Evolutionary conservation across 23 red algal species (phyloP), one percentile per base, ranked within the genome.

Genomic region (Gracilaria gracilis): DNA sequence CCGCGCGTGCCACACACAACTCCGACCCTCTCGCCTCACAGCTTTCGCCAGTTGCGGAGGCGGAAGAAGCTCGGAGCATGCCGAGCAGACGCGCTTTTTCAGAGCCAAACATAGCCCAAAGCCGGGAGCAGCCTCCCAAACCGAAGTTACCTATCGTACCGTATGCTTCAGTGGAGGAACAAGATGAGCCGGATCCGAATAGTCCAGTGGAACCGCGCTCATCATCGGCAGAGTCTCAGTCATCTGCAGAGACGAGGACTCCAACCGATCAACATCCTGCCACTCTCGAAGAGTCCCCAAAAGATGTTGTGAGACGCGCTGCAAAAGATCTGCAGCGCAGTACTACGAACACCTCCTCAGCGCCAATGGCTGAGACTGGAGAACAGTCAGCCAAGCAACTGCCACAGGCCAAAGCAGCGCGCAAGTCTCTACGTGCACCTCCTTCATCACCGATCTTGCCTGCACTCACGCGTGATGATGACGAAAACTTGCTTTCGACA

Each of bases 161-260:
- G 5, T 31, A 62, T 7, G 24, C 9, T 2, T 9, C 59, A 9
- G 24, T 62, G 4, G 59, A 31, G 2, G 4, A 29, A 29, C 24
- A 62, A 9, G 11, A 62, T 16, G 35, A 28, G 17, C 17, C 67
- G 17, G 67, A 73, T 4, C 38, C 35, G 8, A 17, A 44, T 37
- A 73, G 67, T 40, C 67, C 67, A 5, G 38, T 44, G 35, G 67
- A 73, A 19, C 67, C 67, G 35, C 67, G 38, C 67, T 73, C 67
- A 19, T 73, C 67, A 35, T 73, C 67, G 35, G 33, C 34, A 9
- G 67, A 73, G 21, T 40, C 67, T 44, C 67, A 73, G 35, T 40
- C 67, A 6, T 73, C 67, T 44, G 21, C 67, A 16, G 67, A 73
- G 38, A 29, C 67, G 2, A 73, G 7, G 4, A 44, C 67, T n/a